Evolutionary conservation across 768 basidiomycete genomes (phyloP).

Genomic region (Plicaturopsis crispa): DNA sequence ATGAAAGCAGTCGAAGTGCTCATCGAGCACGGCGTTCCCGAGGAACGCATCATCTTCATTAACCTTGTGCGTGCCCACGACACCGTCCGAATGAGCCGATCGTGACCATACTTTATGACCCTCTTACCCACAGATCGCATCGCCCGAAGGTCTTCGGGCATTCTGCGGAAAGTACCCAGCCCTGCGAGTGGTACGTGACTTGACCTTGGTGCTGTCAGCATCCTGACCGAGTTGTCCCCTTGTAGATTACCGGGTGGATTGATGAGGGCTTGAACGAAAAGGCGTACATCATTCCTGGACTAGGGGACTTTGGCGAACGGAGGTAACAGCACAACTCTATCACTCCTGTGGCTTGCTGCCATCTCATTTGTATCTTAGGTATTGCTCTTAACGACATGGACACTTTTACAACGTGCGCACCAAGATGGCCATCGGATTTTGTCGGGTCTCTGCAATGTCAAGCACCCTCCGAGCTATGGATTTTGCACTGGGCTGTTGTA

Average conservation of each 20-base stretch:
- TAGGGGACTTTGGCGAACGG: conserved; percentile 97
- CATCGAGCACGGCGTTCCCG: conserved; percentile 84
- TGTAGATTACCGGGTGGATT: conserved; percentile 90
- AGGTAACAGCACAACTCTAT: too few species aligned
- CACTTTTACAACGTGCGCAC: too few species aligned
- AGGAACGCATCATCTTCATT: conserved; percentile 92
- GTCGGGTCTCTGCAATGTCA: too few species aligned
- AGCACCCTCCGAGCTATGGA: too few species aligned
- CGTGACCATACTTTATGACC: conserved; percentile 2
- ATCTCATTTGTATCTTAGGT: too few species aligned
- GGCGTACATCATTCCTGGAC: conserved; percentile 84
- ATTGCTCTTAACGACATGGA: too few species aligned
- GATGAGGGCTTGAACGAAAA: conserved; percentile 89
- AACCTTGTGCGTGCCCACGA: conserved; percentile 58
- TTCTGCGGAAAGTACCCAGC: conserved; percentile 73
- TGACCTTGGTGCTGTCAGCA: background rate
- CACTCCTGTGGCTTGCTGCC: too few species aligned
- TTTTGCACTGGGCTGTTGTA: too few species aligned
- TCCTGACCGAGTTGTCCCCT: background rate
- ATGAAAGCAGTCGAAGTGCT: conserved; percentile 97
- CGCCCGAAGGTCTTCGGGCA: conserved; percentile 80
- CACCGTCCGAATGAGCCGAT: background rate
- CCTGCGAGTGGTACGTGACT: conserved; percentile 61
- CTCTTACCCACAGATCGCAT: conserved; percentile 61
- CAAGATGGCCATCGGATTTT: too few species aligned